Percentiles rank a stretch among this genome's conserved stretches.
phyloP scores from a whole-genome alignment of 2,329 filamentous ascomycete genomes.

The Xylogone sp. region DNA sequence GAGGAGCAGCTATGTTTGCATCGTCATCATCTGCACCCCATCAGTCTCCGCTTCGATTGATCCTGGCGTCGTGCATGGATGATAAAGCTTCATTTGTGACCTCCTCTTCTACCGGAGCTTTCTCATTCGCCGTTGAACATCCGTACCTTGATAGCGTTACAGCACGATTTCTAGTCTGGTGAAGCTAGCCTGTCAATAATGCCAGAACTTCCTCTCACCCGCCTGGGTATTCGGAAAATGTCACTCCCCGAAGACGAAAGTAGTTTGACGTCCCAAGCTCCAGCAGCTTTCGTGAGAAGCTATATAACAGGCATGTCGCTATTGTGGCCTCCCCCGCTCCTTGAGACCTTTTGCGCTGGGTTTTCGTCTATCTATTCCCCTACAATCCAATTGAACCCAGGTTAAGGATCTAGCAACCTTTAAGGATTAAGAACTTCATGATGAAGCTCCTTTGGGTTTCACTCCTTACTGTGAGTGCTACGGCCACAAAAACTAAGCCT shows the following conservation, averaged over 20 bases:
- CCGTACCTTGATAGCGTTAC: neutral
- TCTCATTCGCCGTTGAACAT: neutral
- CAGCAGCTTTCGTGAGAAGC: neutral
- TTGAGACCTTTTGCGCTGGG: no score
- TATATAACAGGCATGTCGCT: neutral
- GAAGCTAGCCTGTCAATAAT: neutral
- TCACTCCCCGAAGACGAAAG: neutral
- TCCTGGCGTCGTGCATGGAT: neutral
- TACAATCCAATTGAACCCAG: neutral
- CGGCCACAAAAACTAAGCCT: slow-evolving; percentile 2
- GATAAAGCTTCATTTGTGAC: neutral
- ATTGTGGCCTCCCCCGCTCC: no score
- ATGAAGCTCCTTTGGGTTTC: slow-evolving; percentile 8
- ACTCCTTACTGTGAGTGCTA: slow-evolving; percentile 9
- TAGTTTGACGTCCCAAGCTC: neutral
- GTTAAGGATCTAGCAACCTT: neutral
- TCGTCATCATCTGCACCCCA: neutral
- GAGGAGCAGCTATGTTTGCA: neutral
- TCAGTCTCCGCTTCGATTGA: neutral
- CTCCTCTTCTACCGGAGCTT: neutral
- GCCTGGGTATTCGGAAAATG: neutral
- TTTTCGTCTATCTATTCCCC: neutral
- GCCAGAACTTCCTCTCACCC: neutral
- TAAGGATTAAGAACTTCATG: no score
- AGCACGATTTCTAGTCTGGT: neutral